Percentiles rank a stretch among this genome's conserved stretches.
phyloP scores from a whole-genome alignment of 768 basidiomycete genomes.

The Hemileccinum impolitum region DNA sequence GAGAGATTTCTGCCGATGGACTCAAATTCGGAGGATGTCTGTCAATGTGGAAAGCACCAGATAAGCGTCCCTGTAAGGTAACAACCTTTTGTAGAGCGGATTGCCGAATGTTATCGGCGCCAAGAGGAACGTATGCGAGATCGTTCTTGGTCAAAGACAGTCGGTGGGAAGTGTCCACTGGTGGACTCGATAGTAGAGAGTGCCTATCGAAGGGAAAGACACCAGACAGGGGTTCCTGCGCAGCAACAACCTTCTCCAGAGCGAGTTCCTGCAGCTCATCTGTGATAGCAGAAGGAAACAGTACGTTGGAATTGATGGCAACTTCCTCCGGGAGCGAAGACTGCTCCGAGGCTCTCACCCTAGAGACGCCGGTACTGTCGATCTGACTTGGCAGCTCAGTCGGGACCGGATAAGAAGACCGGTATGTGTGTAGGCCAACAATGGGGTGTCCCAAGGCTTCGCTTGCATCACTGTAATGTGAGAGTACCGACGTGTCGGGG shows the following conservation, averaged over 20 bases:
- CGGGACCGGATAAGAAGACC: neutral
- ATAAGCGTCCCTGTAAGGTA: too few relatives aligned
- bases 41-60: too few relatives aligned
- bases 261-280: neutral
- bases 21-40: too few relatives aligned
- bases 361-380: neutral
- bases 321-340: neutral
- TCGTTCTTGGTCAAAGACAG: neutral
- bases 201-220: neutral
- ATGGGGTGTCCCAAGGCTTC: constrained; percentile 2
- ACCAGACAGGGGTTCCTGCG: neutral
- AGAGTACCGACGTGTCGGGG: constrained; percentile 23
- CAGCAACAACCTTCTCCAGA: neutral
- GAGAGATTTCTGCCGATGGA: too few relatives aligned
- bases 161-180: neutral
- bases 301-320: neutral
- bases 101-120: neutral
- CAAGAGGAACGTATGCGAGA: neutral
- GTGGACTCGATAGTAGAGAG: neutral
- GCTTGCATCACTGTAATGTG: constrained; percentile 15
- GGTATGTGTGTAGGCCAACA: neutral
- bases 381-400: neutral
- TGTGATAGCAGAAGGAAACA: neutral
- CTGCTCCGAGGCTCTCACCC: neutral
- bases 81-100: too few relatives aligned